Base-by-base conservation (phyloP, 2,329 filamentous ascomycete species). In the Tolypocladium nubicola region DNA sequence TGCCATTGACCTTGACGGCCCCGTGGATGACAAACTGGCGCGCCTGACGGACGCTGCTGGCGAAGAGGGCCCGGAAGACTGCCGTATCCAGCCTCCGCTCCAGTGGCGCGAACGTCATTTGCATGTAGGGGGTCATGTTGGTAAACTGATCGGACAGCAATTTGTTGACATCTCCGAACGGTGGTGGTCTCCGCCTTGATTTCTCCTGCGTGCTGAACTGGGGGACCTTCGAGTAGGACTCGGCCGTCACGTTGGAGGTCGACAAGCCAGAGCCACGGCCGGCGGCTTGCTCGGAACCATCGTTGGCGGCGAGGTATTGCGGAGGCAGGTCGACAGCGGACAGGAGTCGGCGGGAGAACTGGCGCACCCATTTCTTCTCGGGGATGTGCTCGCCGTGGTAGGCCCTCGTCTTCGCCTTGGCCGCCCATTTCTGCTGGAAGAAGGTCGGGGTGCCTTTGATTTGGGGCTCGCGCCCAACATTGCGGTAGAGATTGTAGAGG, bases 341-440 rank as follows among this genome's bases (percentile, higher is more conserved):
- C 59, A 87, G 83, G 60, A 96, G 79, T 64, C 87, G 86, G 63
- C 88, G 83, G 64, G 83, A 86, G 77, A 99, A 99, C 82, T 96
- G 92, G 70, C 89, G 88, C 74, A 89, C 82, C 94, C 94, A 99
- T 76, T 94, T 88, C 70, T 88, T 86, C 77, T 99, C 94, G 63
- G 87, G 85, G 64, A 99, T 87, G 69, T 96, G 90, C 71, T 97
- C 93, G 73, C 93, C 94, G 76, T 99, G 94, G 74, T 97, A 99
- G 61, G 82, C 86, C 64, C 94, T 86, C 47, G 90, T 84, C 62
- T 86, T 72, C 26, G 91, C 85, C 75, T 99, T 99, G 67, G 93
- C 89, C 1, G 76, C 74, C 93, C 93, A 99, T 87, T 99, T 99
- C 75, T 97, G 93, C 79, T 97, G 93, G 81, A 96, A 99, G 76